Evolutionary conservation across 169 alveolate genomes (phyloP), one percentile per base, ranked within the genome.

Genomic region (Eimeria zaria): DNA sequence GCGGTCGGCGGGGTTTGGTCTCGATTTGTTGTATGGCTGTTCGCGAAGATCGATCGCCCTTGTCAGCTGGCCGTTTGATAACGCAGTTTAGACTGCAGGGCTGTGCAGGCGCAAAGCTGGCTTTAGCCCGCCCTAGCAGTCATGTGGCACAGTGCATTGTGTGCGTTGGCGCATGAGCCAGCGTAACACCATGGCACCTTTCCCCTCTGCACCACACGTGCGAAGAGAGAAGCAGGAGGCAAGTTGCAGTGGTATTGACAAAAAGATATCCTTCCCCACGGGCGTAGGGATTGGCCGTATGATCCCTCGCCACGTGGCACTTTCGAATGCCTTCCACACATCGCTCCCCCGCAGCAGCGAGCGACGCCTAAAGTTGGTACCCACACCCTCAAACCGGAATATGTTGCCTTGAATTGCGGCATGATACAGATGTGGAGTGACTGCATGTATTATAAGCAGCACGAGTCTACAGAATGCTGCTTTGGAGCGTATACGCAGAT

Each of bases 61-160:
- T 74, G 91, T 55, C 51, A 83, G 93, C 93, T 41, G 93, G 27
- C 93, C 93, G 93, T 87, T 53, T 62, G 71, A 83, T 83, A 87
- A 87, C 93, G 81, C 51, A 87, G 93, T 87, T 87, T 30, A 58
- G 36, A 53, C 93, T 60, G 93, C 83, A 87, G 93, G 81, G 80
- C 93, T 39, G 44, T 62, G 93, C 93, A 87, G 93, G 60, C 71
- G 93, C 93, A 87, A 87, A 87, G 81, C 93, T 87, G 93, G 93
- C 93, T 58, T 58, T 41, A 53, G 67, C 55, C 64, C 53, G 93
- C 93, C 81, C 81, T 87, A 62, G 93, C 93, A 87, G 81, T 41
- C 67, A 87, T 64, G 71, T 87, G 81, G 30, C 93, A 87, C 81
- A 36, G 78, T 87, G 78, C 80, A 62, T 58, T 87, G 76, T 87